phyloP scores from a whole-genome alignment of 768 basidiomycete genomes.

The Leucocoprinus birnbaumii region DNA sequence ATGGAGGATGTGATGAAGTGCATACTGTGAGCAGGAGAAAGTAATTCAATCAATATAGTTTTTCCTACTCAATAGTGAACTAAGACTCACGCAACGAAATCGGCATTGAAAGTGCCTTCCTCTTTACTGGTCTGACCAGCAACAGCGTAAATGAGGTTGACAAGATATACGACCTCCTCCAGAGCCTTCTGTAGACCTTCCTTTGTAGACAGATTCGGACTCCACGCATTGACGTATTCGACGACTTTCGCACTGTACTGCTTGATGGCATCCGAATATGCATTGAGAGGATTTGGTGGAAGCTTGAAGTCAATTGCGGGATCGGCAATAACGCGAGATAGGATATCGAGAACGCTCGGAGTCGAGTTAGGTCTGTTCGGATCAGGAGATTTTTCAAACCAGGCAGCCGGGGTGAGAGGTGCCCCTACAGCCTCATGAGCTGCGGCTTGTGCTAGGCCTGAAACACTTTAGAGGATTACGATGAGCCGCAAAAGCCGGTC shows the following conservation, averaged over 20 bases:
- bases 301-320: not conserved
- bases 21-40: conserved; percentile 40
- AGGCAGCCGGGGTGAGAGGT: conserved; percentile 21
- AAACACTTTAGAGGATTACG: not conserved
- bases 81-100: conserved; percentile 56
- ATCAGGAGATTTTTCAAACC: conserved; percentile 15
- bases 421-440: conserved; percentile 33
- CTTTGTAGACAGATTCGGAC: conserved; percentile 23
- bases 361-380: not conserved
- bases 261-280: conserved; percentile 25
- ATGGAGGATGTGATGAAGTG: conserved; percentile 66
- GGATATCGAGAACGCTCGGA: not conserved
- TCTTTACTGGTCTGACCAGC: conserved; percentile 43
- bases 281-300: not conserved
- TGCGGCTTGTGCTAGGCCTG: conserved; percentile 57
- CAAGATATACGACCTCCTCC: conserved; percentile 61
- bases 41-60: not conserved
- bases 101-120: conserved; percentile 38
- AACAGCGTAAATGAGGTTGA: conserved; percentile 53
- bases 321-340: conserved; percentile 12
- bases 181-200: conserved; percentile 41
- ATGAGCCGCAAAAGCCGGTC: not conserved
- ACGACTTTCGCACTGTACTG: conserved; percentile 38
- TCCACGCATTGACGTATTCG: conserved; percentile 38
- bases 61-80: not conserved